These are phyloP conservation scores for Cicer bijugum DNA, from an alignment of 306 rosid species.

Conservation along the genomic window DNA sequence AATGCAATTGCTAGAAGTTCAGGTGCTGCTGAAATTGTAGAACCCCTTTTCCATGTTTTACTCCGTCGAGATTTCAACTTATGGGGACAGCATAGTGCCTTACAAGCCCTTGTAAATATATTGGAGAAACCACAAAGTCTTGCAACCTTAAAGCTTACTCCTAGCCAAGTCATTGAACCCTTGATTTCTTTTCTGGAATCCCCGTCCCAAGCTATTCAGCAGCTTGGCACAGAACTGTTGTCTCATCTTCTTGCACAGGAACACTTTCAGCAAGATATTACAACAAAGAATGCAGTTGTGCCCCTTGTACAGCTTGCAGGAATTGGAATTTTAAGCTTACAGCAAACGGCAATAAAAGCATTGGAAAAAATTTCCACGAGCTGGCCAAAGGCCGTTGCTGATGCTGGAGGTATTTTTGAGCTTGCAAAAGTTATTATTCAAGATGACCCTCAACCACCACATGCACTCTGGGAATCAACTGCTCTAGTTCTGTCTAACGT, in stretches of 20 bases:
- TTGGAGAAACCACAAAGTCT: conserved; percentile 98
- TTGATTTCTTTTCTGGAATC: conserved; percentile 90
- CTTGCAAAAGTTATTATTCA: conserved; percentile 95
- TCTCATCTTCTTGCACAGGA: conserved; percentile 97
- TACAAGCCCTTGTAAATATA: conserved; percentile 96
- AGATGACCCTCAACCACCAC: conserved; percentile 97
- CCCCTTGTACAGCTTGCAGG: conserved; percentile 99
- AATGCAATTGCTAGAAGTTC: conserved; percentile 92
- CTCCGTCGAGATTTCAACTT: conserved; percentile 78
- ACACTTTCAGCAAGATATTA: conserved; percentile 97
- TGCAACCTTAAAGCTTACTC: conserved; percentile 83
- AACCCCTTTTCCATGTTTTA: conserved; percentile 92
- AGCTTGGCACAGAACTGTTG: conserved; percentile 94
- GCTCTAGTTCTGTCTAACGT: conserved; percentile 93
- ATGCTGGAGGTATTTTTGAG: conserved; percentile 95
- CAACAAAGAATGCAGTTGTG: conserved; percentile 87
- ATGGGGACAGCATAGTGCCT: conserved; percentile 99
- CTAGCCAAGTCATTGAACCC: conserved; percentile 95
- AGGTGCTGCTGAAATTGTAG: conserved; percentile 83
- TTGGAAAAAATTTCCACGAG: conserved; percentile 85
- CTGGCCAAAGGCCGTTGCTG: conserved; percentile 98
- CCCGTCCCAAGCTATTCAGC: conserved; percentile 94
- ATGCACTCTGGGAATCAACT: conserved; percentile 90
- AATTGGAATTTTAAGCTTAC: conserved; percentile 91
- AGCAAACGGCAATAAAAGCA: conserved; percentile 90